These are phyloP conservation scores for Speleostelium caveatum DNA, from an alignment of 78 protist species.

Conservation along the genomic window DNA sequence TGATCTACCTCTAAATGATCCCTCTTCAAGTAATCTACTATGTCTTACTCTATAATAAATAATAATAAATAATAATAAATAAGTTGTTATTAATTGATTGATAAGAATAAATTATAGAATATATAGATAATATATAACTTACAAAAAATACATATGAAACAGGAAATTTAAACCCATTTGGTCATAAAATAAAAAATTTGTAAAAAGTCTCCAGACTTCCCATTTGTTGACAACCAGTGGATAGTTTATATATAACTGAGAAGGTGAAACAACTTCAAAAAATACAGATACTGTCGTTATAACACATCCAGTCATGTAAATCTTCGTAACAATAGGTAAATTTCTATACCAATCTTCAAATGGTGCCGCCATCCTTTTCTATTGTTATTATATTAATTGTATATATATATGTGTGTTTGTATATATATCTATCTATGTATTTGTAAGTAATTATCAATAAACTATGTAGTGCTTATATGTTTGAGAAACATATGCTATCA, in stretches of 20 bases:
- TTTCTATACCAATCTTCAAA: constrained; percentile 84
- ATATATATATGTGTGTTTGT: background rate
- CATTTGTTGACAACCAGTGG: constrained; percentile 40
- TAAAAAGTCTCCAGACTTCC: constrained; percentile 76
- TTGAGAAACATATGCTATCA: too few relatives aligned
- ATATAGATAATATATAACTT: background rate
- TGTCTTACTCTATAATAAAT: constrained; percentile 72
- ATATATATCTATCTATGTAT: too few relatives aligned
- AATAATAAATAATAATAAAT: background rate
- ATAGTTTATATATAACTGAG: constrained; percentile 64
- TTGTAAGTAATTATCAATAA: too few relatives aligned
- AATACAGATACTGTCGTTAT: constrained; percentile 75
- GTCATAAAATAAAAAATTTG: constrained; percentile 79
- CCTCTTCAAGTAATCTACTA: constrained; percentile 73
- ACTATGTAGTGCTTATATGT: too few relatives aligned
- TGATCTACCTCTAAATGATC: constrained; percentile 83
- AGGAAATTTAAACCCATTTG: constrained; percentile 58
- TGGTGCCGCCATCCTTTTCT: constrained; percentile 74
- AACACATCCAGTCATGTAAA: constrained; percentile 83
- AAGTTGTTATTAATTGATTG: background rate
- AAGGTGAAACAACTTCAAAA: constrained; percentile 50
- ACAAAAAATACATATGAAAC: constrained; percentile 84
- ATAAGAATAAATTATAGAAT: background rate
- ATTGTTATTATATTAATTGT: background rate
- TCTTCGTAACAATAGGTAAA: constrained; percentile 73